Evolutionary conservation across 805 yeast genomes (phyloP), one percentile per base, ranked within the genome.

Genomic region (Hanseniaspora guilliermondii): DNA sequence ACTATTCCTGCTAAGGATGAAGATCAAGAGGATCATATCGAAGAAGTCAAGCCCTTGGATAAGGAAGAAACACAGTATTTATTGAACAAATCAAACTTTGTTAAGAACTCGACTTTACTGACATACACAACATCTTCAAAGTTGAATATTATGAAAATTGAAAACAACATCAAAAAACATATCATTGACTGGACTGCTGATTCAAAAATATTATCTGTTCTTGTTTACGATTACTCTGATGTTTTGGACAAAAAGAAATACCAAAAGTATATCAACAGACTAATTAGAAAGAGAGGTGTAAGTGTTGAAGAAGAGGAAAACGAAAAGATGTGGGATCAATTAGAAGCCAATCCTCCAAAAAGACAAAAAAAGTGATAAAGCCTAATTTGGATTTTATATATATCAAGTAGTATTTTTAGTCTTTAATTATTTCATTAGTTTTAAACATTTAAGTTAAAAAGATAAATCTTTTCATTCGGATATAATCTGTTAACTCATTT

Each of bases 201-300:
- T 58, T 75, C 71, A 46, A 73, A 69, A 49, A 44, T 52, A 4
- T 16, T 44, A 12, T 44, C 55, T 11, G 49, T 44, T 19, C 30
- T 52, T 33, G 14, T 52, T 2, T 52, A 52, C 19, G 55, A 54
- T 42, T 11, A 24, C 7, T 32, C 38, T 33, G 56, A 54, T 38
- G 53, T 54, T 37, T 22, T 61, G 8, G 65, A 57, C 38, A 61
- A 48, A 12, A 59, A 52, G 8, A 59, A 59, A 52, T 47, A 57
- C 53, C 56, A 59, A 64, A 66, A 49, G 70, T 71, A 56, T 68
- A 71, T 59, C 53, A 60, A 50, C 30, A 61, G 60, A 56, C 53
- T 59, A 67, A 58, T 69, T 68, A 76, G 65, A 66, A 60, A 70
- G 68, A 63, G 70, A 68, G 60, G 74, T 68, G 49, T 59, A 24